phyloP scores from a whole-genome alignment of 257 asterid species.

The Ligustrum vulgare region DNA sequence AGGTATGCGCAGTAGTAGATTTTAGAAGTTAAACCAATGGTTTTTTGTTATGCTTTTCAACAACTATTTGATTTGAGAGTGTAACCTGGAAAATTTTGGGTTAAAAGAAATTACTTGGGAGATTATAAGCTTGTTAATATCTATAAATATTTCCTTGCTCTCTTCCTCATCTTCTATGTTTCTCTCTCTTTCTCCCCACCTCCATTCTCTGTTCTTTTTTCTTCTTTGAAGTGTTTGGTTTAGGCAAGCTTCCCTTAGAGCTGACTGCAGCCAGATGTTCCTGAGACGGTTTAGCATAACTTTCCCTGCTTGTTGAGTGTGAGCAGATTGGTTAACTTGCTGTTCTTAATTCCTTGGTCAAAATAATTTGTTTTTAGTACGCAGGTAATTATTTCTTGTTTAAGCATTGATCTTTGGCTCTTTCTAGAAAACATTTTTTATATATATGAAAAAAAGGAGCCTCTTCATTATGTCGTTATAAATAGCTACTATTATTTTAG shows the following conservation, averaged over 20 bases:
- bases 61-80: constrained; percentile 23
- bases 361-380: constrained; percentile 40
- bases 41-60: constrained; percentile 25
- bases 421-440: not conserved
- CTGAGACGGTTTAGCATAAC: constrained; percentile 47
- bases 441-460: not conserved
- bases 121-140: constrained; percentile 20
- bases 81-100: constrained; percentile 26
- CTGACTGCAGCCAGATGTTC: constrained; percentile 51
- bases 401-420: constrained; percentile 23
- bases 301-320: constrained; percentile 28
- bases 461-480: not conserved
- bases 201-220: constrained; percentile 18
- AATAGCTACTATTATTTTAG: not conserved
- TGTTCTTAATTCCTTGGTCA: constrained; percentile 44
- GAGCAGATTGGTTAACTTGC: constrained; percentile 21
- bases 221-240: constrained; percentile 46
- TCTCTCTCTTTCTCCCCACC: not conserved
- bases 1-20: constrained; percentile 59
- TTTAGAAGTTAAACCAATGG: constrained; percentile 31
- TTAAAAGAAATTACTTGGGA: constrained; percentile 12
- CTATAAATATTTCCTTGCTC: constrained; percentile 29
- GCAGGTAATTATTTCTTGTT: constrained; percentile 55
- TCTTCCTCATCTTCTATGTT: constrained; percentile 41
- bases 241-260: constrained; percentile 64